Evolutionary conservation across 768 basidiomycete species (phyloP).

Genomic region (Termitomyces sp.): DNA sequence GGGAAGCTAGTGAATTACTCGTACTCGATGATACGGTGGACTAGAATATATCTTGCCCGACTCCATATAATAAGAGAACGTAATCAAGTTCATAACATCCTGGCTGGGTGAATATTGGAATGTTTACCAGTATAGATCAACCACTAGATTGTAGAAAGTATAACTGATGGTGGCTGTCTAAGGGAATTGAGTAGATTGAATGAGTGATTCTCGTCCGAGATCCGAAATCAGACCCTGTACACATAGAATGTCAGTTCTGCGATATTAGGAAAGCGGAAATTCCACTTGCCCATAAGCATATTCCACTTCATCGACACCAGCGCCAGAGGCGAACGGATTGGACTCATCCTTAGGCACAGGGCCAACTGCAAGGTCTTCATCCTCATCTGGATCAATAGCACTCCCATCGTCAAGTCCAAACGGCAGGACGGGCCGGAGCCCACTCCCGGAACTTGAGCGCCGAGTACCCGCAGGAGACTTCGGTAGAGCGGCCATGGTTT

Average conservation of each 20-base stretch:
- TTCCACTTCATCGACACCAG: constrained; percentile 87
- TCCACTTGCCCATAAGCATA: constrained; percentile 76
- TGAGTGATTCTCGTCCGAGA: neutral
- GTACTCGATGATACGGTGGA: neutral
- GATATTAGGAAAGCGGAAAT: neutral
- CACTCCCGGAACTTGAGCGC: constrained; percentile 79
- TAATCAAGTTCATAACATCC: neutral
- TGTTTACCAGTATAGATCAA: neutral
- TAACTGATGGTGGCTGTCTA: neutral
- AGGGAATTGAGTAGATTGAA: neutral
- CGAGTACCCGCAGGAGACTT: constrained; percentile 85
- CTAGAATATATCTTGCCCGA: neutral
- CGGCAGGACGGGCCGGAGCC: constrained; percentile 76
- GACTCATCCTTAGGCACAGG: constrained; percentile 74
- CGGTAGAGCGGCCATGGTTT: constrained; percentile 89
- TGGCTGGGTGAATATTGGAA: neutral
- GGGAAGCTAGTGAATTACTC: neutral
- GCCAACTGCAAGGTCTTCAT: constrained; percentile 70
- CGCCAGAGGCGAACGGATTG: constrained; percentile 73
- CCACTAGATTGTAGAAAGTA: neutral
- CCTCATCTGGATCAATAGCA: constrained; percentile 68
- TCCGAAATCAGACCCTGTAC: constrained; percentile 5
- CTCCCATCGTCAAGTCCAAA: constrained; percentile 74
- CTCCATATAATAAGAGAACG: neutral
- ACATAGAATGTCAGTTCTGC: neutral